Conservation (phyloP, 2,329 filamentous ascomycete species). For the Chrysoporthe puriensis region DNA sequence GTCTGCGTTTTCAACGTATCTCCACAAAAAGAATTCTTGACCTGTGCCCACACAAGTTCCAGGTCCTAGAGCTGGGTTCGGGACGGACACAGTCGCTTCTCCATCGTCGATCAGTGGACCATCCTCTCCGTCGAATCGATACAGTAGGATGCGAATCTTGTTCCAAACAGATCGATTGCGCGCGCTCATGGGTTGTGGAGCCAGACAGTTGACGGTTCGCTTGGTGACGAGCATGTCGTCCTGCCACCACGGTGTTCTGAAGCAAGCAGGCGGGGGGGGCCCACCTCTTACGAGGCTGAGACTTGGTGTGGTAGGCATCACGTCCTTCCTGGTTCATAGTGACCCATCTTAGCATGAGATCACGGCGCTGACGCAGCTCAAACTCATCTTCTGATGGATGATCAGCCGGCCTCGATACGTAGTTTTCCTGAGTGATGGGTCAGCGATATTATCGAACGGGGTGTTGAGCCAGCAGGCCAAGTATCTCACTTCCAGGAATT, state of each 20-base stretch:
- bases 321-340: background rate
- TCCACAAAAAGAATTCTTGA: background rate
- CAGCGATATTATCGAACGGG: background rate
- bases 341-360: background rate
- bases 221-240: background rate
- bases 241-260: background rate
- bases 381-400: background rate
- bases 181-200: conserved; percentile 1
- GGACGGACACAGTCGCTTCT: background rate
- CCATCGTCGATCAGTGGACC: background rate
- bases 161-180: background rate
- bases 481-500: conserved; percentile 6
- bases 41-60: background rate
- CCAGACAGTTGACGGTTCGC: background rate
- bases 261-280: background rate
- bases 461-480: background rate
- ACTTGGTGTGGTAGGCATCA: background rate
- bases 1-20: conserved; percentile 10
- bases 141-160: conserved; percentile 13
- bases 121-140: conserved; percentile 5
- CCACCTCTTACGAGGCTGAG: background rate
- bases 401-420: background rate
- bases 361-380: background rate
- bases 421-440: background rate
- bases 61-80: conserved; percentile 1